Evolutionary conservation across 495 filamentous ascomycete species (phyloP).

Genomic region (Penicillium manginii): DNA sequence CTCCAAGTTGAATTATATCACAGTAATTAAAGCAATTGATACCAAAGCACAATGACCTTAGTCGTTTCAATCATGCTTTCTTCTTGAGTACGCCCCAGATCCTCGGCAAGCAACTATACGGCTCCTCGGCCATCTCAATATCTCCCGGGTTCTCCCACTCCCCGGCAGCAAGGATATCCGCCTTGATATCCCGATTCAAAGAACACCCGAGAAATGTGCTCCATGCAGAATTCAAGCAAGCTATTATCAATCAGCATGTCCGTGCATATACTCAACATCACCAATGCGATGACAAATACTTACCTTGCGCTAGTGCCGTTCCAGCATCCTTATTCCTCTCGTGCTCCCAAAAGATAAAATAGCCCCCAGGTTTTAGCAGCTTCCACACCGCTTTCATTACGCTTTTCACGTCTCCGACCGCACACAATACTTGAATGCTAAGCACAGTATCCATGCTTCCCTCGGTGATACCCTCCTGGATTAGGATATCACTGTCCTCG

Average conservation of each 20-base stretch:
- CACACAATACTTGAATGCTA: constrained; percentile 35
- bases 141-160: constrained; percentile 31
- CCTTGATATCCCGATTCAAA: constrained; percentile 24
- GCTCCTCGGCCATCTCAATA: constrained; percentile 25
- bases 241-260: constrained; percentile 16
- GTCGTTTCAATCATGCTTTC: constrained; percentile 16
- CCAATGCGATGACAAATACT: constrained; percentile 6
- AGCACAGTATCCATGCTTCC: constrained; percentile 40
- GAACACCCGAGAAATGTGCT: constrained; percentile 29
- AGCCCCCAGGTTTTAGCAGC: constrained; percentile 37
- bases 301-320: constrained; percentile 35
- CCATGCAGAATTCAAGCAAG: constrained; percentile 30
- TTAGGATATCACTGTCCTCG: constrained; percentile 42
- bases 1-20: too few relatives aligned
- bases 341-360: constrained; percentile 52
- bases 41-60: too few relatives aligned
- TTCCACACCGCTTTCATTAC: constrained; percentile 33
- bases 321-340: constrained; percentile 28
- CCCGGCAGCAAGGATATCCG: constrained; percentile 27
- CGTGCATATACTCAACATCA: background rate
- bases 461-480: constrained; percentile 37
- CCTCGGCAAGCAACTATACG: constrained; percentile 23
- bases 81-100: constrained; percentile 32
- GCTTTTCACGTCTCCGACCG: constrained; percentile 24
- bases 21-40: too few relatives aligned